Conservation (phyloP, 2,329 filamentous ascomycete genomes). For the Drechslerella dactyloides region DNA sequence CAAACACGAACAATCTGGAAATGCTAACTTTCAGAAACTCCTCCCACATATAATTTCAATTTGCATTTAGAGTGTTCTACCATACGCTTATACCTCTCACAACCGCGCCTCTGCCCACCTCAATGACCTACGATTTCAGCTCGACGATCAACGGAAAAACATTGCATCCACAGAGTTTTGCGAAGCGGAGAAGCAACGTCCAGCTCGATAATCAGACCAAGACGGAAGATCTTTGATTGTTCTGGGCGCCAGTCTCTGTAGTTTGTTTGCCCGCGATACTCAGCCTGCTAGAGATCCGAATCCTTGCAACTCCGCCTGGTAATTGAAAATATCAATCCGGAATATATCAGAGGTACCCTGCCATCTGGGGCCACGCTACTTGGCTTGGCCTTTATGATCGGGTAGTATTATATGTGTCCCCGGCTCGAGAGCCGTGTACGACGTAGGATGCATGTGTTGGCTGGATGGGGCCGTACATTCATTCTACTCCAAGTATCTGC, state of each 20-base stretch:
- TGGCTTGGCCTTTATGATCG: too few relatives aligned
- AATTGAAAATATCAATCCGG: not conserved
- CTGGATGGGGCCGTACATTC: too few relatives aligned
- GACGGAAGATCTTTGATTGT: constrained; percentile 46
- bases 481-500: constrained; percentile 11
- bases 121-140: not conserved
- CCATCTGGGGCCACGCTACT: too few relatives aligned
- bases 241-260: not conserved
- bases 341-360: not conserved
- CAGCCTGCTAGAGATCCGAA: not conserved
- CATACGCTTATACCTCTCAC: too few relatives aligned
- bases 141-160: constrained; percentile 38
- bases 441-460: too few relatives aligned
- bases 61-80: too few relatives aligned
- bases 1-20: too few relatives aligned
- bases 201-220: constrained; percentile 16
- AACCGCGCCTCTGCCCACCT: not conserved
- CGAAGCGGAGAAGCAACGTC: not conserved
- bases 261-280: not conserved
- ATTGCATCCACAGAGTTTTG: constrained; percentile 6
- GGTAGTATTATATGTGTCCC: too few relatives aligned
- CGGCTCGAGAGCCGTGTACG: too few relatives aligned
- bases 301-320: not conserved
- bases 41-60: too few relatives aligned
- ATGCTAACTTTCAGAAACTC: too few relatives aligned